Percentiles rank a stretch among this genome's conserved stretches.
These are phyloP conservation scores for Eucalyptus sp. DNA, from an alignment of 345 rosid species.

Conservation along the genomic window DNA sequence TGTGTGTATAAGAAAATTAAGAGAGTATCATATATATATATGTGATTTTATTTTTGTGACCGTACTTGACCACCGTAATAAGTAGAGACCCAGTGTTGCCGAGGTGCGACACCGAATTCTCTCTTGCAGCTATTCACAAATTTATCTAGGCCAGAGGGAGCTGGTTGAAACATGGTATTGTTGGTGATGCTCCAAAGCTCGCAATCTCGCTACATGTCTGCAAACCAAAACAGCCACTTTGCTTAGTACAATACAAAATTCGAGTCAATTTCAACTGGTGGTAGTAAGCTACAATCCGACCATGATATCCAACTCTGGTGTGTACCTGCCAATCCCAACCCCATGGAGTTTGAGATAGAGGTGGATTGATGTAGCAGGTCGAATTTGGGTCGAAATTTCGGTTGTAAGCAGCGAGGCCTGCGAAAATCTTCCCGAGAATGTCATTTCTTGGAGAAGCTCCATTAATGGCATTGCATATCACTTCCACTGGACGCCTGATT, in stretches of 20 bases:
- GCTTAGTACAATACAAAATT: no score
- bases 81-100: slow-evolving; percentile 40
- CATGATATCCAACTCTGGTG: neutral
- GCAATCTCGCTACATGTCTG: slow-evolving; percentile 49
- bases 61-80: slow-evolving; percentile 40
- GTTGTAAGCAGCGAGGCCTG: neutral
- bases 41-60: neutral
- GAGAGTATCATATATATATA: neutral
- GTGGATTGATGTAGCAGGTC: neutral
- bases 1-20: no score
- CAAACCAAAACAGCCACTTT: no score
- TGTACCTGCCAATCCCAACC: neutral
- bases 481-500: neutral
- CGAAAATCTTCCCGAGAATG: neutral
- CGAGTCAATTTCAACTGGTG: no score
- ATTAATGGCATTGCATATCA: neutral
- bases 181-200: slow-evolving; percentile 12
- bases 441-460: neutral
- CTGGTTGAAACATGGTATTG: slow-evolving; percentile 17
- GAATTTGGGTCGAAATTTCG: neutral
- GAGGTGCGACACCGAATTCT: slow-evolving; percentile 14
- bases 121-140: neutral
- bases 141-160: neutral
- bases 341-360: neutral
- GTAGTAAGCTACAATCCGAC: neutral